Conservation (phyloP, 2,329 filamentous ascomycete species). For the Rugonectria rugulosa region DNA sequence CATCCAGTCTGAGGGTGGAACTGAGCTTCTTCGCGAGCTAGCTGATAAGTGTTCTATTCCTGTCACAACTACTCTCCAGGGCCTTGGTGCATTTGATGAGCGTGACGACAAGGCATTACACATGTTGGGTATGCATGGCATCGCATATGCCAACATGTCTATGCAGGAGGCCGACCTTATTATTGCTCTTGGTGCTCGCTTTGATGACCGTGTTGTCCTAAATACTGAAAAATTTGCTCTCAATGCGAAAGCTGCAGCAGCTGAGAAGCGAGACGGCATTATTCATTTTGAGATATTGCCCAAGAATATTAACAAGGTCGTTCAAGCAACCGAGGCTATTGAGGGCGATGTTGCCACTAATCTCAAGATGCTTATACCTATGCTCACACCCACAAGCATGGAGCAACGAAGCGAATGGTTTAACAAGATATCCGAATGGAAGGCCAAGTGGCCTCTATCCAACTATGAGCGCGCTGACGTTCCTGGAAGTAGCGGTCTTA, state of each 20-base stretch:
- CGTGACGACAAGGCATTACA: conserved; percentile 92
- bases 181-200: conserved; percentile 90
- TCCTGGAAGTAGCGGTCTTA: conserved; percentile 75
- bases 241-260: conserved; percentile 81
- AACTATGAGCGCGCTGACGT: conserved; percentile 84
- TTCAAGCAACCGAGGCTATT: conserved; percentile 93
- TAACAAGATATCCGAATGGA: conserved; percentile 87
- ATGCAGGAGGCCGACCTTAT: conserved; percentile 98
- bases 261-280: conserved; percentile 89
- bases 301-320: conserved; percentile 99
- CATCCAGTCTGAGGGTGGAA: conserved; percentile 79
- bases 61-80: conserved; percentile 94
- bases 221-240: conserved; percentile 88
- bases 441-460: conserved; percentile 84
- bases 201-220: conserved; percentile 93
- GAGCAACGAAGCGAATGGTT: conserved; percentile 85
- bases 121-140: conserved; percentile 99
- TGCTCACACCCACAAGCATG: conserved; percentile 67
- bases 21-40: conserved; percentile 80
- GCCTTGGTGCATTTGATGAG: conserved; percentile 91
- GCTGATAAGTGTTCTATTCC: conserved; percentile 90
- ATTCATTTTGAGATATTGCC: conserved; percentile 98
- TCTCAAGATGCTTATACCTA: conserved; percentile 77
- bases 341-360: conserved; percentile 91
- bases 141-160: conserved; percentile 96